A percentile compares a stretch with the other conserved stretches of the same genome.
phyloP scores from a whole-genome alignment of 495 filamentous ascomycete species.

The Hyaloscypha hepaticicola region DNA sequence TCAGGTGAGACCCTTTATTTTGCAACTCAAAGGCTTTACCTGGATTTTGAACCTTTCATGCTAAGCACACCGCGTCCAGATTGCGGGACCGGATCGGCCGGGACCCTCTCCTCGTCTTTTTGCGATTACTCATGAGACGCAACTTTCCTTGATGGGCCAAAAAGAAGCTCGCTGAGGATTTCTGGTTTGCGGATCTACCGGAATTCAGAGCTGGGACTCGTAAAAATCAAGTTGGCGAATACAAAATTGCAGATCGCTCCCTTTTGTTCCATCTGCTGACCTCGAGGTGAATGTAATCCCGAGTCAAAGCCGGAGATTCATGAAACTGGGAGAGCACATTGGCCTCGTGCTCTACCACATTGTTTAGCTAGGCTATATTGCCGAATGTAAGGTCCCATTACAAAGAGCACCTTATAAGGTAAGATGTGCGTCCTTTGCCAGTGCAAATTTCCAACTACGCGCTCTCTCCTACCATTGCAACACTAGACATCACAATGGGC shows the following conservation, averaged over 20 bases:
- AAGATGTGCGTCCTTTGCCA: not conserved
- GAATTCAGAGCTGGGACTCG: not conserved
- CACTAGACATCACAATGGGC: slow-evolving; percentile 14
- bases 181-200: not conserved
- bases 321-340: not conserved
- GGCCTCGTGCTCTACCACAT: not conserved
- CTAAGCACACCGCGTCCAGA: not conserved
- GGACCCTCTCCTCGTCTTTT: not conserved
- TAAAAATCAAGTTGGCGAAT: not conserved
- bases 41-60: not conserved
- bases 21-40: not conserved
- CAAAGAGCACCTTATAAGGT: not conserved
- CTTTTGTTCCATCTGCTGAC: not conserved
- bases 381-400: not conserved
- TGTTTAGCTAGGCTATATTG: not conserved
- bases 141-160: not conserved
- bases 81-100: not conserved
- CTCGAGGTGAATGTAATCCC: not conserved
- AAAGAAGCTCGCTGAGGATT: not conserved
- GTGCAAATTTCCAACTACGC: not conserved
- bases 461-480: not conserved
- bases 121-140: not conserved
- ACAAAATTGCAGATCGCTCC: not conserved
- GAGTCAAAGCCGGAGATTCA: not conserved
- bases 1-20: not conserved